Percentiles rank a stretch among this genome's conserved stretches.
phyloP scores from a whole-genome alignment of 345 rosid genomes.

The Diplotaxis tenuifolia region DNA sequence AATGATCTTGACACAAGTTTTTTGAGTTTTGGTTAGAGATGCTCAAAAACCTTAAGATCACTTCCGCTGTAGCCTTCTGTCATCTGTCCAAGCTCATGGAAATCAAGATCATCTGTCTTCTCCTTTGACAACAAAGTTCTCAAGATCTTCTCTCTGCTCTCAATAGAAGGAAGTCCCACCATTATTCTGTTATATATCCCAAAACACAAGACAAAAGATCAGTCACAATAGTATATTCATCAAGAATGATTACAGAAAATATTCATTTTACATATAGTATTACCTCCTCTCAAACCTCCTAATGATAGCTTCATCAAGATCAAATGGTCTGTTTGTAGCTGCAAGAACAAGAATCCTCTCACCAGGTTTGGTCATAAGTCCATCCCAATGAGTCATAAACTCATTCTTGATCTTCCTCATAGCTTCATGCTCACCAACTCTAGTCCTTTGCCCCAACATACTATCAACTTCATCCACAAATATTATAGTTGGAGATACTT shows the following conservation, averaged over 20 bases:
- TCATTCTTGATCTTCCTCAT: slow-evolving; percentile 97
- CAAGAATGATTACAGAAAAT: not conserved
- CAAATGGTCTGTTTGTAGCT: slow-evolving; percentile 98
- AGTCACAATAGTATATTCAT: not conserved
- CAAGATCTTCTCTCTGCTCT: slow-evolving; percentile 84
- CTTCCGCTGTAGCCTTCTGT: slow-evolving; percentile 97
- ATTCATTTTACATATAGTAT: not conserved
- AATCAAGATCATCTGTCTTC: slow-evolving; percentile 69
- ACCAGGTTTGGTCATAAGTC: slow-evolving; percentile 77
- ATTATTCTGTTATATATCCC: slow-evolving; percentile 69
- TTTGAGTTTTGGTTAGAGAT: slow-evolving; percentile 7
- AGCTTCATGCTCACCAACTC: slow-evolving; percentile 98
- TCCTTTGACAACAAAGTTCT: slow-evolving; percentile 84
- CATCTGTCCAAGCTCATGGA: slow-evolving; percentile 78
- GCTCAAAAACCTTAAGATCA: slow-evolving; percentile 81
- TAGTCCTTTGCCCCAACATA: slow-evolving; percentile 96
- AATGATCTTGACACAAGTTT: not conserved
- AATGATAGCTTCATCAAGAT: slow-evolving; percentile 98
- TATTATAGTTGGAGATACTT: slow-evolving; percentile 95
- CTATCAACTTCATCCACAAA: slow-evolving; percentile 99
- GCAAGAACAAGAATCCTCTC: slow-evolving; percentile 96
- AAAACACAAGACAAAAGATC: slow-evolving; percentile 15
- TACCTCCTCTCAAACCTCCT: slow-evolving; percentile 98
- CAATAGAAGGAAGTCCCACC: slow-evolving; percentile 89
- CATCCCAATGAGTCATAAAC: slow-evolving; percentile 99